Base-by-base conservation (phyloP, 306 rosid species). In the Abrus precatorius region DNA sequence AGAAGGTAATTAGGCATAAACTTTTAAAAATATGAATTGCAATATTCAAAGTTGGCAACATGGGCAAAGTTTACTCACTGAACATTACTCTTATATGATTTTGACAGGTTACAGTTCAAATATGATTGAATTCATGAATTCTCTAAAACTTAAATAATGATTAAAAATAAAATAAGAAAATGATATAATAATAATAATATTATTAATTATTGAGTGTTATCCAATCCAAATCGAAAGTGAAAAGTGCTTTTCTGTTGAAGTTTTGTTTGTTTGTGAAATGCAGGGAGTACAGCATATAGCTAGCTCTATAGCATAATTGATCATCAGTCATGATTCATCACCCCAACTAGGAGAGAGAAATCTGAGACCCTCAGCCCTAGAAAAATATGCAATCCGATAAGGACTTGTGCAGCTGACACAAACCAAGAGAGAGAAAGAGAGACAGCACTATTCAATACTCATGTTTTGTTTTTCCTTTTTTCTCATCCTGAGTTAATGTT, bases 391-490 rank as follows among this genome's bases (percentile, higher is more conserved):
- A 89, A 77, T 83, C 78, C 68, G 95, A 89, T 85, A 89, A 77
- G 91, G 91, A 89, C 95, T 83, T 74, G 59, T 90, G 94, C 89
- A 62, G 85, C 90, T 75, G 76, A 61, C 87, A 79, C 84, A 82
- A 78, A 68, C 69, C 29, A 65, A 72, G 61, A 69, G 48, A 76
- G 62, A 83, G 72, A 71, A 8, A 77, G 61, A 56, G 30, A 74
- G 40, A 72, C 68, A 77, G 8, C 84, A 82, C 73, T 82, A 40
- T 69, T 82, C 85, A 76, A 47, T 48, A 38, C 13, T 38, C 74
- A 38, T 82, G 82, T 82, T 49, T 76, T 52, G 30, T 59, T 69
- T 82, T 81, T 38, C 40, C 33, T 61, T 68, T 47, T 82, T 49
- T 52, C 30, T 57, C 47, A 47, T 64, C 54, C 75, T 45, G 57